Percentiles rank a stretch among this genome's conserved stretches.
Conservation (phyloP, 352 stramenopile genomes). For the Globisporangium nunn region DNA sequence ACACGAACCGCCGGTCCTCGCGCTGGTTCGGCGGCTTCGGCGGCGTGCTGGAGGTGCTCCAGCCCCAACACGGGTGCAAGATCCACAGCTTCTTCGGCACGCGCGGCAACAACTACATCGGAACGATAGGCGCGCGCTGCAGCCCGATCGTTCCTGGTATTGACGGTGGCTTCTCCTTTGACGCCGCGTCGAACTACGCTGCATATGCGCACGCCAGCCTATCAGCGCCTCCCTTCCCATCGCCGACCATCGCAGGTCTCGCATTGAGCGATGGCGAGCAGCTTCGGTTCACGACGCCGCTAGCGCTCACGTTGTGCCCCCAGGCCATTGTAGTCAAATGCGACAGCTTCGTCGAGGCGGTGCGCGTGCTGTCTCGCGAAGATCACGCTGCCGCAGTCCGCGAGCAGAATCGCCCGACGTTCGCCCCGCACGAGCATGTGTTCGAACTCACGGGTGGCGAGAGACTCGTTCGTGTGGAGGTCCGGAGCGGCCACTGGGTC, state of each 20-base stretch:
- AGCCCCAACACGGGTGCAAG: slow-evolving; percentile 27
- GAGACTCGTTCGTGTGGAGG: slow-evolving; percentile 29
- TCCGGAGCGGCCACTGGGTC: slow-evolving; percentile 44
- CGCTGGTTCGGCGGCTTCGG: slow-evolving; percentile 60
- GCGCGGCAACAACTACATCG: slow-evolving; percentile 36
- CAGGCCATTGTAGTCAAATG: slow-evolving; percentile 31
- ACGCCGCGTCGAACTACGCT: neutral
- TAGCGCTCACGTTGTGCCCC: slow-evolving; percentile 2
- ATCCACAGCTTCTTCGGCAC: slow-evolving; percentile 53
- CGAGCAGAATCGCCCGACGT: slow-evolving; percentile 11
- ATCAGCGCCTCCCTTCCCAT: slow-evolving; percentile 1
- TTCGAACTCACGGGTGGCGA: slow-evolving; percentile 37
- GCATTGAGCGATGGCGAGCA: slow-evolving; percentile 16
- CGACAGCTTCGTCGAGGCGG: slow-evolving; percentile 24
- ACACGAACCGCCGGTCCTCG: slow-evolving; percentile 50
- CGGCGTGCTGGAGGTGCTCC: slow-evolving; percentile 33
- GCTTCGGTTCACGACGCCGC: slow-evolving; percentile 5
- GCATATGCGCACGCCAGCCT: neutral
- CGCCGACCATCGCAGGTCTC: slow-evolving; percentile 12
- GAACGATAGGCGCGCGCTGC: slow-evolving; percentile 37
- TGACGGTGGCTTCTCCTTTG: neutral
- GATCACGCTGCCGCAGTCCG: slow-evolving; percentile 10
- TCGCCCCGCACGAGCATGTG: slow-evolving; percentile 31
- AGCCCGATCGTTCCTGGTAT: slow-evolving; percentile 5
- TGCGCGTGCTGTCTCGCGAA: slow-evolving; percentile 24